Conservation (phyloP, 345 rosid genomes). For the Pugionium dolabratum region DNA sequence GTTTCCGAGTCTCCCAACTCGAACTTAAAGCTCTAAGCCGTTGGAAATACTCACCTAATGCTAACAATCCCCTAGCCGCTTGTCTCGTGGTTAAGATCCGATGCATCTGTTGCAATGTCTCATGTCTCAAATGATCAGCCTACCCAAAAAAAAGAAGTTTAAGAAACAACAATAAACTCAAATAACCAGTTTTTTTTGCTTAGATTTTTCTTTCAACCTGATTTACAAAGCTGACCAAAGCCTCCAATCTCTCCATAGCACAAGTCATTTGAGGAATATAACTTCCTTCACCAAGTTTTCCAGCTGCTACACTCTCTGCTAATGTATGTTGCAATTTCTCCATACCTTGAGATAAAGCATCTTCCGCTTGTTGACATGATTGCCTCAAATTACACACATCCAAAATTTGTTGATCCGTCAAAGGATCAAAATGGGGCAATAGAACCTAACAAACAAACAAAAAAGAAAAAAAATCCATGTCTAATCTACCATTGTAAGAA, state of each 20-base stretch:
- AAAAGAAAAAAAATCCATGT: not conserved
- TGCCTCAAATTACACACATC: conserved; percentile 53
- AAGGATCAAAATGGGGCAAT: conserved; percentile 63
- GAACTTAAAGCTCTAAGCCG: conserved; percentile 71
- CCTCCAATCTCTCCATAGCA: conserved; percentile 77
- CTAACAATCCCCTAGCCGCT: conserved; percentile 79
- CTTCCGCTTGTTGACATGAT: conserved; percentile 97
- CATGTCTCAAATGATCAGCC: conserved; percentile 94
- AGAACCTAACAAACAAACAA: conserved; percentile 53
- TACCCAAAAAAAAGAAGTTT: conserved; percentile 34
- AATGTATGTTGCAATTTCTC: conserved; percentile 76
- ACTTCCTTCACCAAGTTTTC: conserved; percentile 59
- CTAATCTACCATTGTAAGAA: not conserved
- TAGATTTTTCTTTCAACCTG: conserved; percentile 51
- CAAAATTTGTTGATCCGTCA: conserved; percentile 61
- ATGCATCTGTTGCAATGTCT: conserved; percentile 79
- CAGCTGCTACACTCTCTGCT: conserved; percentile 65
- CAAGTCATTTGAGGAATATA: conserved; percentile 54
- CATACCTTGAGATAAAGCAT: conserved; percentile 93
- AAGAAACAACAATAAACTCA: not conserved
- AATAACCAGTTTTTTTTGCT: conserved; percentile 7
- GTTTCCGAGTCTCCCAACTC: conserved; percentile 60
- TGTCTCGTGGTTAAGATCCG: conserved; percentile 70
- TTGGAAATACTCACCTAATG: conserved; percentile 81
- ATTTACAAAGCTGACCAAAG: conserved; percentile 70